phyloP scores from a whole-genome alignment of 305 asterid species.

The Andrographis paniculata region DNA sequence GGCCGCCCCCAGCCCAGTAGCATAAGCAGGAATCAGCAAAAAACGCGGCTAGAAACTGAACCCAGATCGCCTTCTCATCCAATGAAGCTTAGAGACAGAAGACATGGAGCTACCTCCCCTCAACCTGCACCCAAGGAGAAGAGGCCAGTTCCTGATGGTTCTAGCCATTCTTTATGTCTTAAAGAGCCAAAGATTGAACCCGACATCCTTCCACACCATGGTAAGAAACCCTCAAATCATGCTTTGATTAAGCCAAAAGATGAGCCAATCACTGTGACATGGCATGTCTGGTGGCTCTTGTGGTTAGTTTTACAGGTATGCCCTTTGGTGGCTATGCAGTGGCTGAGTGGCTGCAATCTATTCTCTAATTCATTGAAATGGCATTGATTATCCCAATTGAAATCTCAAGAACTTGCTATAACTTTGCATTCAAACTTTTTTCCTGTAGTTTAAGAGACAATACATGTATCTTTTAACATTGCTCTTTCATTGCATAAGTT shows the following conservation, averaged over 20 bases:
- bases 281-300: slow-evolving; percentile 34
- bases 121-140: slow-evolving; percentile 28
- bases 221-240: slow-evolving; percentile 24
- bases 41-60: slow-evolving; percentile 17
- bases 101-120: slow-evolving; percentile 30
- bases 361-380: slow-evolving; percentile 15
- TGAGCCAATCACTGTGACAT: slow-evolving; percentile 54
- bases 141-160: slow-evolving; percentile 24
- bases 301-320: slow-evolving; percentile 52
- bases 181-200: slow-evolving; percentile 32
- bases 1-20: slow-evolving; percentile 23
- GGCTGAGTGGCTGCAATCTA: slow-evolving; percentile 15
- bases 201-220: slow-evolving; percentile 18
- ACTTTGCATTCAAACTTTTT: not conserved
- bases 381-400: not conserved
- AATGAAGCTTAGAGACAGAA: slow-evolving; percentile 32
- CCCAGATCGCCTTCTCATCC: slow-evolving; percentile 30
- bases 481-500: too few species aligned
- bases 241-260: slow-evolving; percentile 53
- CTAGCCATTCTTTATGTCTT: slow-evolving; percentile 23
- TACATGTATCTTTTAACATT: too few species aligned
- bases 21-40: slow-evolving; percentile 16
- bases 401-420: not conserved
- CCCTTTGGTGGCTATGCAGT: slow-evolving; percentile 9
- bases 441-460: not conserved